Base-by-base conservation (phyloP, 2,329 filamentous ascomycete genomes). In the Aspergillus novoparasiticus region DNA sequence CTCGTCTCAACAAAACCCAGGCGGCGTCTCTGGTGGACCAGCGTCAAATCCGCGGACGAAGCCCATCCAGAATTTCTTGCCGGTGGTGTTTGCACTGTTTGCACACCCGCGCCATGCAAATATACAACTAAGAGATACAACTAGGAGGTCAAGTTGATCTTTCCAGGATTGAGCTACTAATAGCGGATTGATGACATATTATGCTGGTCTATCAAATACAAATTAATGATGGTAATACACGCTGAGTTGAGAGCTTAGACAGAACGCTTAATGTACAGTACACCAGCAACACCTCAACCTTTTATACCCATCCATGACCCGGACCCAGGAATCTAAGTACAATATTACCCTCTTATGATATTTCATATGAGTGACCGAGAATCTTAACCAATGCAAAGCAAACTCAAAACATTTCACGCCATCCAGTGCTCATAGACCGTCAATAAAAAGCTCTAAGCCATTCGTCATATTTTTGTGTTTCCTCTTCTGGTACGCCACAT, bases 1-100 rank as follows among this genome's bases (percentile, higher is more conserved):
- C 30, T 23, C 34, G 41, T 30, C 10, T 43, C 30, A 30, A 34
- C 3, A 23, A 39, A 51, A 12, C 14, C 21, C 28, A 34, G 48
- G 48, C 58, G 51, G 30, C 36, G 43, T 54, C 54, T 62, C 28
- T 48, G 19, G 9, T 55, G 53, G 61, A 61, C 43, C 9, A 61
- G 34, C n/a, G 45, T 61, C 50, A 46, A 48, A 48, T 48, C 64
- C 53, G 61, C 58, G 55, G 62, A 61, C 34, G 62, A 64, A 19
- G 50, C 61, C 61, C 51, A 23, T 66, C 69, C 64, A 72, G 72
- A 75, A 74, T 74, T 75, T 75, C 72, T 71, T 59, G 45, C 54
- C 51, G 30, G 43, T 66, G 30, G 43, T 66, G 70, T 74, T 74
- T 75, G 73, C 70, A 71, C 50, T 67, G 71, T 76, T 76, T 76